Evolutionary conservation across 495 filamentous ascomycete genomes (phyloP).

Genomic region (Podospora tetraspora): DNA sequence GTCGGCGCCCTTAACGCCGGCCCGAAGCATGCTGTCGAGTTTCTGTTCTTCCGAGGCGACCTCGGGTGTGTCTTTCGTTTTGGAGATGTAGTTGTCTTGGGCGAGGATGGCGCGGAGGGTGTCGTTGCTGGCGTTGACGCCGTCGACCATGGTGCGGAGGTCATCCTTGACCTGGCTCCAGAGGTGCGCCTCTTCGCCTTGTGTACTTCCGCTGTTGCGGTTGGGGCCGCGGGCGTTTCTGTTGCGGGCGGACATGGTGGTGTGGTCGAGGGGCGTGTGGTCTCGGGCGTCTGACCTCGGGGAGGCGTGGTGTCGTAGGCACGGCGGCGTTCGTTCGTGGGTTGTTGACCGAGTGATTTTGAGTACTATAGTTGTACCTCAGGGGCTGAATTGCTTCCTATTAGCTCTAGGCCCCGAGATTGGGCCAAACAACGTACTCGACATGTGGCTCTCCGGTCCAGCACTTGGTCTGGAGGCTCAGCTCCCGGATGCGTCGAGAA

Average conservation of each 20-base stretch:
- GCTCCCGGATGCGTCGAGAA: not conserved
- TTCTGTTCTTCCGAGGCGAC: slow-evolving; percentile 32
- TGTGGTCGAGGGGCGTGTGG: not conserved
- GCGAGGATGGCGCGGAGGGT: slow-evolving; percentile 34
- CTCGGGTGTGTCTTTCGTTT: slow-evolving; percentile 31
- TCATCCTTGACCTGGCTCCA: slow-evolving; percentile 45
- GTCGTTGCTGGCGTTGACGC: slow-evolving; percentile 40
- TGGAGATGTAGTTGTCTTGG: slow-evolving; percentile 42
- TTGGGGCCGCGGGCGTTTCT: slow-evolving; percentile 44
- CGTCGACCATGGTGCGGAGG: slow-evolving; percentile 33
- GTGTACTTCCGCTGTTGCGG: slow-evolving; percentile 42
- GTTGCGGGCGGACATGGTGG: slow-evolving; percentile 41
- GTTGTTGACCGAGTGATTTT: no score
- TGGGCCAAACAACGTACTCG: not conserved
- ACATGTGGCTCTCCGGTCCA: not conserved
- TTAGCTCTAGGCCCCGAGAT: not conserved
- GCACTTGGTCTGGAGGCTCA: not conserved
- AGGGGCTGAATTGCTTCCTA: not conserved
- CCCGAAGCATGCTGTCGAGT: slow-evolving; percentile 37
- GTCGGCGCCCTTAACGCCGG: slow-evolving; percentile 42
- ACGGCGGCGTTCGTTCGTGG: no score
- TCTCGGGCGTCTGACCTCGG: not conserved
- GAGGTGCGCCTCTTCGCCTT: slow-evolving; percentile 43
- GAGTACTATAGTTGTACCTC: not conserved
- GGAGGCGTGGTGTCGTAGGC: not conserved